Base-by-base conservation (phyloP, 371 early-diverging fungal genomes). In the Lichtheimia ornata region DNA sequence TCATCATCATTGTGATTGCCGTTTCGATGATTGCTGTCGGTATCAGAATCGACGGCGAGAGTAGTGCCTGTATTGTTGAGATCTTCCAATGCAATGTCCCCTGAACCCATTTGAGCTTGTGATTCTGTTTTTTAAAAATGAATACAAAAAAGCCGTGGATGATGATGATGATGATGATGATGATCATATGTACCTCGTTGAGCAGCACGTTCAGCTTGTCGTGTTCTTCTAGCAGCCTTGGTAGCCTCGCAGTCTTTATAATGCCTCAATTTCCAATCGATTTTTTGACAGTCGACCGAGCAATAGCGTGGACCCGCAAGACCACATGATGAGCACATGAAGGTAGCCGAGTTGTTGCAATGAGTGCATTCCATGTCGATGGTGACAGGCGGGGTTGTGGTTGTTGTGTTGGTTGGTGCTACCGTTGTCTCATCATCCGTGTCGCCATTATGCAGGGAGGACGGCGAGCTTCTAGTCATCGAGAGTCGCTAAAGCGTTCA, bases 231-330 rank as follows among this genome's bases (percentile, higher is more conserved):
- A 5, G 75, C 69, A 4, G 61, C 70, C n/a, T 53, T 25, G 20
- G 75, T 68, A 15, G 74, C 79, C 35, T 74, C 63, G 44, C 84
- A 86, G 30, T 70, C 74, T 64, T 59, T 66, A 57, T 74, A 79
- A 65, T 89, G 89, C 9, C 52, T 61, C 35, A 59, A 60, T 52
- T 64, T 69, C 91, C 92, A 92, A 72, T 89, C 83, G 6, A 49
- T 49, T 14, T 82, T 76, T 70, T 92, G 92, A 63, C 92, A 92
- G 24, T 81, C 82, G 17, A 71, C 62, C 22, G 88, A 88, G 70
- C 92, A 92, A 66, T 90, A 92, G 25, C 82, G 79, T 24, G 82
- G 82, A 5, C 82, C 82, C 27, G 57, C 55, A 2, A 70, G 52
- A 6, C 78, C 81, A 53, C 89, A 88, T 14, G 80, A 72, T 24